Percentiles rank a stretch among this genome's conserved stretches.
These are phyloP conservation scores for Aspergillus novoparasiticus DNA, from an alignment of 2,329 filamentous ascomycete species.

Conservation along the genomic window DNA sequence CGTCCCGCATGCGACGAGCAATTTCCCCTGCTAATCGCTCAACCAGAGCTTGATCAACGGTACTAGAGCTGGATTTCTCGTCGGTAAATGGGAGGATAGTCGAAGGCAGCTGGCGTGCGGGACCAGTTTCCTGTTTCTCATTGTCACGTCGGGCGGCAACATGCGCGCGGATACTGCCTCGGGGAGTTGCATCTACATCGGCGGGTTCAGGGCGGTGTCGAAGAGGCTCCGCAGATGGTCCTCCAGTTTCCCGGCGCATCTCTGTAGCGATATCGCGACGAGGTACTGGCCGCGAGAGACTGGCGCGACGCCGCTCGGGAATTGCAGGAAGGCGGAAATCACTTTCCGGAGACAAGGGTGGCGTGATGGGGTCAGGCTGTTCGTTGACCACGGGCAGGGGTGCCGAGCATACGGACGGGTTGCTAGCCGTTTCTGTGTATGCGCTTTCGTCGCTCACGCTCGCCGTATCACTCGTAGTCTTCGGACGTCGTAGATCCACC, in stretches of 20 bases:
- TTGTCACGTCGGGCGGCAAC: constrained; percentile 16
- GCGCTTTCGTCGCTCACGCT: constrained; percentile 47
- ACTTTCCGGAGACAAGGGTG: constrained; percentile 50
- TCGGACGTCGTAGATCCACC: constrained; percentile 49
- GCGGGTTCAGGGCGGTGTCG: constrained; percentile 18
- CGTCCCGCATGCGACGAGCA: constrained; percentile 78
- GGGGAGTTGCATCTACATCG: constrained; percentile 39
- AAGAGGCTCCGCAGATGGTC: constrained; percentile 28
- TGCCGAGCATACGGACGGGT: constrained; percentile 55
- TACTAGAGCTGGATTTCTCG: constrained; percentile 32
- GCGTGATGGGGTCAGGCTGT: constrained; percentile 57
- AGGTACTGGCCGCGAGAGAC: constrained; percentile 27
- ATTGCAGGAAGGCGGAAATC: constrained; percentile 36
- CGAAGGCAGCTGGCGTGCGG: constrained; percentile 34
- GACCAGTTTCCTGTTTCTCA: constrained; percentile 33
- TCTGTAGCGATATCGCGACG: constrained; percentile 28
- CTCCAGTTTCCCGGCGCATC: constrained; percentile 26
- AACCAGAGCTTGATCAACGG: constrained; percentile 51
- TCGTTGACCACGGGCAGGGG: constrained; percentile 63
- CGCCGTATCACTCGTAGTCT: constrained; percentile 43
- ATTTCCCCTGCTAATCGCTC: constrained; percentile 87
- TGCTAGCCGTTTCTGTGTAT: constrained; percentile 42
- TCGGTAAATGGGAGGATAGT: constrained; percentile 40
- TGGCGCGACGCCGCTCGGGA: constrained; percentile 36
- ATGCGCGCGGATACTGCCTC: constrained; percentile 27